Evolutionary conservation across 352 stramenopile species (phyloP).

Genomic region (Pythium sp.): DNA sequence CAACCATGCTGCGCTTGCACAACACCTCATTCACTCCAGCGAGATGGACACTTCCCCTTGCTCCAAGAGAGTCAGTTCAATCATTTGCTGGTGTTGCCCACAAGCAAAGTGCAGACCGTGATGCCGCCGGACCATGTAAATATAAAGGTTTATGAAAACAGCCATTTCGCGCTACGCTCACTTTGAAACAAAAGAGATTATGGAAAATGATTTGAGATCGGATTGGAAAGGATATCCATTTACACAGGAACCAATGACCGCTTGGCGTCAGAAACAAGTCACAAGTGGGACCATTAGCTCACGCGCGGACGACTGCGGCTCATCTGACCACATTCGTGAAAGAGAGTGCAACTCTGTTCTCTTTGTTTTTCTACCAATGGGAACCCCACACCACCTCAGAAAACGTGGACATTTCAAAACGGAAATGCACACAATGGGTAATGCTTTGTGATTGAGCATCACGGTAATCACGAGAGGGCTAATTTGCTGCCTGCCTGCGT

Average conservation of each 20-base stretch:
- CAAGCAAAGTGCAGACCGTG: neutral
- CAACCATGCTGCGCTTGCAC: neutral
- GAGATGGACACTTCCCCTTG: slow-evolving; percentile 10
- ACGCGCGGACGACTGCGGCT: neutral
- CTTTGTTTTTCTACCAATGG: neutral
- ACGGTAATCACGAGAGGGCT: neutral
- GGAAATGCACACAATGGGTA: neutral
- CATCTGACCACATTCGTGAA: neutral
- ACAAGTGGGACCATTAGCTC: slow-evolving; percentile 8
- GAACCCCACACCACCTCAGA: neutral
- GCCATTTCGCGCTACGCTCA: neutral
- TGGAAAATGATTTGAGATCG: neutral
- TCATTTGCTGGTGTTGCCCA: neutral
- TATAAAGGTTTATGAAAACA: neutral
- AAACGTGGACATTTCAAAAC: neutral
- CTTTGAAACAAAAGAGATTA: neutral
- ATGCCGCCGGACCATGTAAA: neutral
- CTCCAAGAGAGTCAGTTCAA: slow-evolving; percentile 6
- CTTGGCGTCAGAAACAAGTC: neutral
- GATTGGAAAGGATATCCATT: neutral
- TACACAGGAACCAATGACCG: neutral
- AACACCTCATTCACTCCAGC: neutral
- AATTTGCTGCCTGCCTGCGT: neutral
- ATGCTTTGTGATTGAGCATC: neutral
- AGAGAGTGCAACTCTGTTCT: neutral